These are phyloP conservation scores for Penicillium sp. DNA, from an alignment of 2,329 filamentous ascomycete species.

Conservation along the genomic window DNA sequence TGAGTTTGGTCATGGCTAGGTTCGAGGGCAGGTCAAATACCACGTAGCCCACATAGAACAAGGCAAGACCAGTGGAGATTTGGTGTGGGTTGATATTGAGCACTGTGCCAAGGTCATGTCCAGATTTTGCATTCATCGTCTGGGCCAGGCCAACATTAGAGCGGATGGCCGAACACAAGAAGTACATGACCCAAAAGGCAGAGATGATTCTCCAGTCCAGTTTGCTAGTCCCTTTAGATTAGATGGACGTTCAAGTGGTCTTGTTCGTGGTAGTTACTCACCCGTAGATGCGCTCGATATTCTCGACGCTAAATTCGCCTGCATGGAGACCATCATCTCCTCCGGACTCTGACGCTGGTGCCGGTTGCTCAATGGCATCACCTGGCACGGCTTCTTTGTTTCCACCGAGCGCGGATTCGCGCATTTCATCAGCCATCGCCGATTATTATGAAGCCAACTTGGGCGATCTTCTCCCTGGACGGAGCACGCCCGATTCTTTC, in stretches of 20 bases:
- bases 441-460: too few species aligned
- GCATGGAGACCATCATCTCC: conserved; percentile 19
- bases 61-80: conserved; percentile 73
- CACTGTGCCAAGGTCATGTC: conserved; percentile 68
- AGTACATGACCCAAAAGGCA: conserved; percentile 88
- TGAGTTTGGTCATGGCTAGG: conserved; percentile 77
- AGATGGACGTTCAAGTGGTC: neutral
- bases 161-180: conserved; percentile 83
- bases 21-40: conserved; percentile 86
- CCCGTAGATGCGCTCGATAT: conserved; percentile 39
- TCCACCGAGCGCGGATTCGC: neutral
- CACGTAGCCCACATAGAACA: conserved; percentile 91
- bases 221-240: conserved; percentile 39
- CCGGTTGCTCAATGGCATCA: conserved; percentile 12
- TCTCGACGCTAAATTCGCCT: conserved; percentile 28
- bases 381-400: conserved; percentile 11
- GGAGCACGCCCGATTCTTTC: too few species aligned
- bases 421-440: too few species aligned
- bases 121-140: conserved; percentile 71
- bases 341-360: neutral
- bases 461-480: too few species aligned
- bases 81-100: conserved; percentile 67
- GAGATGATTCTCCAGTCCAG: conserved; percentile 55
- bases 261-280: conserved; percentile 8
- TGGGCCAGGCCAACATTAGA: conserved; percentile 91